Evolutionary conservation across 306 rosid genomes (phyloP).

Genomic region (Dicorynia guianensis): DNA sequence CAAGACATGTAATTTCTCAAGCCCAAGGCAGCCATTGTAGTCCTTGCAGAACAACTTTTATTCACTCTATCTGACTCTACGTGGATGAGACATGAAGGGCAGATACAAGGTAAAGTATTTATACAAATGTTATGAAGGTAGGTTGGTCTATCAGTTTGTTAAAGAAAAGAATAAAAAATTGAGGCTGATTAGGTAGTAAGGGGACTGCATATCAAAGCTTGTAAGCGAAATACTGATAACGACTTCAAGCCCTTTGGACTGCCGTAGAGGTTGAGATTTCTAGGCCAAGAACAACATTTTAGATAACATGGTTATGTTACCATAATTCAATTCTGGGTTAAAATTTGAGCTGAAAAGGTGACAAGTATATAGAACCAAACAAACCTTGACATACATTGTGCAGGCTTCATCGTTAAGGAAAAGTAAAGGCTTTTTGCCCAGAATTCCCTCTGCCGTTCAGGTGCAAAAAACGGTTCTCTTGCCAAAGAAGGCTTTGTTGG

Average conservation of each 20-base stretch:
- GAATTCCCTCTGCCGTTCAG: slow-evolving; percentile 1
- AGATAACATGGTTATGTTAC: slow-evolving; percentile 17
- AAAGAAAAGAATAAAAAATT: slow-evolving; percentile 9
- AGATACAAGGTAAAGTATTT: slow-evolving; percentile 38
- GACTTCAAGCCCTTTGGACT: slow-evolving; percentile 64
- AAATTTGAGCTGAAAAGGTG: slow-evolving; percentile 44
- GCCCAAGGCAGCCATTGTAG: slow-evolving; percentile 48
- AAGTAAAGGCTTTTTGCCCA: slow-evolving; percentile 36
- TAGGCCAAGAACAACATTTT: slow-evolving; percentile 37
- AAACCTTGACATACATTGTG: slow-evolving; percentile 20
- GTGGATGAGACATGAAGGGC: slow-evolving; percentile 42
- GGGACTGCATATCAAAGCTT: slow-evolving; percentile 62
- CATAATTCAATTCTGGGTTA: slow-evolving; percentile 3
- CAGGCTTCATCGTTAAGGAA: slow-evolving; percentile 57
- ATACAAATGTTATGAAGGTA: slow-evolving; percentile 41
- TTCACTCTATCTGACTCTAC: slow-evolving; percentile 1
- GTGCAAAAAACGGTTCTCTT: background rate
- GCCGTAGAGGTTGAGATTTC: slow-evolving; percentile 76
- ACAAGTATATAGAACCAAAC: slow-evolving; percentile 37
- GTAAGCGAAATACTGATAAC: slow-evolving; percentile 66
- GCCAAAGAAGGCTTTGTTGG: background rate
- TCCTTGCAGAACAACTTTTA: slow-evolving; percentile 36
- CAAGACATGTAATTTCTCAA: slow-evolving; percentile 22
- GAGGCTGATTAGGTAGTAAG: slow-evolving; percentile 50
- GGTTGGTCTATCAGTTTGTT: slow-evolving; percentile 44